Base-by-base conservation (phyloP, 768 basidiomycete species). In the Mycena haematopus region DNA sequence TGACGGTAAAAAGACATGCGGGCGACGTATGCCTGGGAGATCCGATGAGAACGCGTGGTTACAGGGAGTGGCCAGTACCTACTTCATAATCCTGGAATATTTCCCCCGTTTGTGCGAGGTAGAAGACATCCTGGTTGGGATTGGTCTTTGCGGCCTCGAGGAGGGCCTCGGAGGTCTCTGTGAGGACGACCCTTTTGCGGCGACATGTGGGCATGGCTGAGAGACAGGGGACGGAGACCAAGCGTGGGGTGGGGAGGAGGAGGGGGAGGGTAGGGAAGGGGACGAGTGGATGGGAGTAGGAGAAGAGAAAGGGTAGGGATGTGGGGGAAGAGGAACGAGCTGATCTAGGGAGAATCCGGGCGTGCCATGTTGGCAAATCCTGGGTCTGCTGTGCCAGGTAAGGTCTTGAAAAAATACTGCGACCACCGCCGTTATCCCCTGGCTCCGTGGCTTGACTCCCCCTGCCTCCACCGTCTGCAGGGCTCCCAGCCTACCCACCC, bases 61-160 rank as follows among this genome's bases (percentile, higher is more conserved):
- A 42, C 55, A 57, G 69, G 66, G 69, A 66, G 69, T 51, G 66
- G 65, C 64, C 65, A 71, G 58, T 58, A 84, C 92, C 73, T 72
- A 97, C 96, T 24, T 97, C 95, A 74, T 97, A 99, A 73, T 89
- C 89, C 67, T 94, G 89, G 75, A 99, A 99, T 77, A 99, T 92
- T 85, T 99, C 96, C 72, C 96, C 96, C 3, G 96, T 99, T 76
- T 94, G 89, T 66, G 88, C 81, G 72, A 99, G 89, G 81, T 92
- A 96, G 79, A 88, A 99, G 75, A 98, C 95, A 68, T 89, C 87
- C 72, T 79, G 86, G 75, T 81, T 79, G 36, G 86, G 87, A 79
- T 88, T 85, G 45, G 84, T 76, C 75, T 86, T 82, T 71, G 82
- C 81, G 62, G 85, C 83, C 65, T 85, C 83, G 65, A 91, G 81